Percentiles rank a stretch among this genome's conserved stretches.
Conservation (phyloP, 129 eudicot genomes). For the Deinandra increscens region DNA sequence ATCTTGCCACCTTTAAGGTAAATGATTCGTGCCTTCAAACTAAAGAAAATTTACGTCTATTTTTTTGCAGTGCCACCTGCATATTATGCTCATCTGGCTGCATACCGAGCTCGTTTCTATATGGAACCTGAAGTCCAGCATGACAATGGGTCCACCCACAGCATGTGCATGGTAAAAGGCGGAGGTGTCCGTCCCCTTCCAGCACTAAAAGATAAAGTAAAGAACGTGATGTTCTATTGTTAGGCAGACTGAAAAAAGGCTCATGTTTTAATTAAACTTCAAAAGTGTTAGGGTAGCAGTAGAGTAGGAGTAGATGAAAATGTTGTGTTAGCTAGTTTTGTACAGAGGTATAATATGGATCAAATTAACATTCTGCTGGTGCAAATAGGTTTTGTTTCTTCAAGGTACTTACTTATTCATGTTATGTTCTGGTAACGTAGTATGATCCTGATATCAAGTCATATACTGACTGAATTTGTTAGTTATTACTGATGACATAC, state of each 20-base stretch:
- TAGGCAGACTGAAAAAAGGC: constrained; percentile 20
- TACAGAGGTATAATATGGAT: constrained; percentile 28
- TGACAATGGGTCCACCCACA: constrained; percentile 41
- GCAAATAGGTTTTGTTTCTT: constrained; percentile 27
- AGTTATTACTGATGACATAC: too few species aligned
- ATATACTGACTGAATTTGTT: background rate
- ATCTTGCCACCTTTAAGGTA: background rate
- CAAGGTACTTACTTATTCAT: background rate
- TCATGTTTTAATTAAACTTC: constrained; percentile 17
- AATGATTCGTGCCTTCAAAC: background rate
- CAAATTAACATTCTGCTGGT: constrained; percentile 19
- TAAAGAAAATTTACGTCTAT: background rate
- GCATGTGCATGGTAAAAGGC: constrained; percentile 34
- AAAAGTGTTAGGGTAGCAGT: constrained; percentile 23
- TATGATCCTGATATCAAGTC: background rate
- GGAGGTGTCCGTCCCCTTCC: constrained; percentile 68
- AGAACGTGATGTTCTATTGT: constrained; percentile 82
- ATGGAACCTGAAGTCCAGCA: constrained; percentile 68
- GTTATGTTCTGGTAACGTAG: background rate
- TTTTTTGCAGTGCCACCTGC: constrained; percentile 84
- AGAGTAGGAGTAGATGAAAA: constrained; percentile 25
- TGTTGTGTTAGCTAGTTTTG: constrained; percentile 34
- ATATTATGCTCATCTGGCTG: constrained; percentile 94
- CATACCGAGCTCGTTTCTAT: constrained; percentile 88
- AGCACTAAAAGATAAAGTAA: constrained; percentile 67